phyloP scores from a whole-genome alignment of 768 basidiomycete species.

The Jaapia argillacea region DNA sequence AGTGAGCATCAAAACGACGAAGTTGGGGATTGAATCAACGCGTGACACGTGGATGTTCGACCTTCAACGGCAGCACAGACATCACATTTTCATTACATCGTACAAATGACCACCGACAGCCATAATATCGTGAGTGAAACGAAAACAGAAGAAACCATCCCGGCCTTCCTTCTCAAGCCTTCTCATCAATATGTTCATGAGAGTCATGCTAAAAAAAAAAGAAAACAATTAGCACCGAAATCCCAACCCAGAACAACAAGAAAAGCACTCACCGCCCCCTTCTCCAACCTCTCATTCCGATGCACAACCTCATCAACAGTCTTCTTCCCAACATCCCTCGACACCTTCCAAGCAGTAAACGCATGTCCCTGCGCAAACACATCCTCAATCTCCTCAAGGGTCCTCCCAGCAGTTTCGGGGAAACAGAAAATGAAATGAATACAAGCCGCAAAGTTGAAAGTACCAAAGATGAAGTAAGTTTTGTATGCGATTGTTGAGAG shows the following conservation, averaged over 20 bases:
- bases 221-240: neutral
- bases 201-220: too few species aligned
- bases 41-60: too few species aligned
- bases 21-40: too few species aligned
- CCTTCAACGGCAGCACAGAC: too few species aligned
- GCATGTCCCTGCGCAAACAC: constrained; percentile 61
- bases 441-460: constrained; percentile 66
- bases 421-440: constrained; percentile 72
- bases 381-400: constrained; percentile 73
- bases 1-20: too few species aligned
- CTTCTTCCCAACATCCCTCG: constrained; percentile 51
- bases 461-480: constrained; percentile 70
- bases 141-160: too few species aligned
- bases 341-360: constrained; percentile 65
- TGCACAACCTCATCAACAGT: constrained; percentile 39
- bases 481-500: constrained; percentile 60
- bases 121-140: too few species aligned
- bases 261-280: neutral
- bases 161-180: neutral
- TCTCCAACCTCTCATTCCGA: constrained; percentile 2
- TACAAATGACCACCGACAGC: too few species aligned
- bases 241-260: neutral
- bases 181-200: neutral
- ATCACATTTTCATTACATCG: too few species aligned
- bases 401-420: constrained; percentile 66